Percentiles rank a stretch among this genome's conserved stretches.
phyloP scores from a whole-genome alignment of 1,139 yeast genomes.

The Candida frijolesensis region DNA sequence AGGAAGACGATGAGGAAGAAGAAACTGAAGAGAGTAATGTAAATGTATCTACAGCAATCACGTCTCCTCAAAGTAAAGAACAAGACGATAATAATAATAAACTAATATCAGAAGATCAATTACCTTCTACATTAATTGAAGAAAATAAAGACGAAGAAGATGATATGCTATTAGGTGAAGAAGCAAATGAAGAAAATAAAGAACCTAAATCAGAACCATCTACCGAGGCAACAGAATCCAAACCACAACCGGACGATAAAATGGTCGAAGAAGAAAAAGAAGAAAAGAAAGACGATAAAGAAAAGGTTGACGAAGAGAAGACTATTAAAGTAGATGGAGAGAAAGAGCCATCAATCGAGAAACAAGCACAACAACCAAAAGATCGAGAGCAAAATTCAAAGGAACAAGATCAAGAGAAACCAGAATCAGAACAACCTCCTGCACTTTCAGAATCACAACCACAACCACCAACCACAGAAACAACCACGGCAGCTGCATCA shows the following conservation, averaged over 20 bases:
- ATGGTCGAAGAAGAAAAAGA: conserved; percentile 2
- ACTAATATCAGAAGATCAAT: conserved; percentile 3
- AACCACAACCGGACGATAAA: background rate
- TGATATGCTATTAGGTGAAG: conserved; percentile 12
- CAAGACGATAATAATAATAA: conserved; percentile 13
- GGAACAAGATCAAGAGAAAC: conserved; percentile 3
- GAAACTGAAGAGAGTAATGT: conserved; percentile 14
- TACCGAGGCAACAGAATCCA: background rate
- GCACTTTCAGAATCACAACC: conserved; percentile 4
- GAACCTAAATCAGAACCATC: conserved; percentile 7
- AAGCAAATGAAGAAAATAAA: conserved; percentile 3
- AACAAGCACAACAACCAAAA: background rate
- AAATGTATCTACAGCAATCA: conserved; percentile 15
- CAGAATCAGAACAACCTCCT: conserved; percentile 7
- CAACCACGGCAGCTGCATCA: background rate
- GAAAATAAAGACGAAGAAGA: conserved; percentile 11
- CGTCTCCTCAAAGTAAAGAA: conserved; percentile 22
- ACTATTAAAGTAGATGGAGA: background rate
- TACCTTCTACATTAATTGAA: conserved; percentile 12
- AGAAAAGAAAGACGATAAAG: conserved; percentile 3
- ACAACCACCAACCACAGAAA: conserved; percentile 10
- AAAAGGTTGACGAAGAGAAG: conserved; percentile 8
- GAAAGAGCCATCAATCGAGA: conserved; percentile 6
- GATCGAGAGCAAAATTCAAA: conserved; percentile 21
- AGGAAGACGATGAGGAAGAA: conserved; percentile 22